phyloP scores from a whole-genome alignment of 805 yeast species.

The Candida gorgasii region DNA sequence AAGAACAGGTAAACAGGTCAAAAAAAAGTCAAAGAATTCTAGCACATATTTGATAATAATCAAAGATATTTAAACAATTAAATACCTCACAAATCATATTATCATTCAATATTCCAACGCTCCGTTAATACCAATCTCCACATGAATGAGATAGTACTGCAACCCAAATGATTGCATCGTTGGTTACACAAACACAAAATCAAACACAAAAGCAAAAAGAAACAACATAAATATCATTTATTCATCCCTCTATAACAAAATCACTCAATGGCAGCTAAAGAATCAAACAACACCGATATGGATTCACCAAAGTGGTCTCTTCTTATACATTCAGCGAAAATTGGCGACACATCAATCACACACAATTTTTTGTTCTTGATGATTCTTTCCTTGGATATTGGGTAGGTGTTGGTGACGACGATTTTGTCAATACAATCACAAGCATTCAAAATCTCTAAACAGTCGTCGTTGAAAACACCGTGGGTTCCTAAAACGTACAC shows the following conservation, averaged over 20 bases:
- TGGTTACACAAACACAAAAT: too few relatives aligned
- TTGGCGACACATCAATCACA: slow-evolving; percentile 90
- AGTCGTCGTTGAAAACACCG: slow-evolving; percentile 87
- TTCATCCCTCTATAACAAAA: slow-evolving; percentile 8
- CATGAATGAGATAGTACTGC: slow-evolving; percentile 43
- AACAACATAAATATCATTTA: slow-evolving; percentile 12
- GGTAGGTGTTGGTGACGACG: slow-evolving; percentile 95
- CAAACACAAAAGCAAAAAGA: too few relatives aligned
- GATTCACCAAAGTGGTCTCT: slow-evolving; percentile 99
- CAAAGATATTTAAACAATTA: too few relatives aligned
- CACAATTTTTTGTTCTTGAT: slow-evolving; percentile 67
- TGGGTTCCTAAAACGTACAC: slow-evolving; percentile 94
- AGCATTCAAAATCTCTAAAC: slow-evolving; percentile 74
- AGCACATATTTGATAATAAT: too few relatives aligned
- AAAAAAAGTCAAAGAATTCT: too few relatives aligned
- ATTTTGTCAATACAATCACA: slow-evolving; percentile 86
- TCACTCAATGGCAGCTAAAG: slow-evolving; percentile 60
- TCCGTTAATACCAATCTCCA: slow-evolving; percentile 51
- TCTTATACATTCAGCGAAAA: slow-evolving; percentile 96
- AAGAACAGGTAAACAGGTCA: too few relatives aligned
- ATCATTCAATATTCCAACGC: slow-evolving; percentile 48
- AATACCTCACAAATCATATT: too few relatives aligned
- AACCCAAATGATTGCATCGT: slow-evolving; percentile 55
- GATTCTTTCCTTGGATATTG: slow-evolving; percentile 66
- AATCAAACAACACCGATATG: slow-evolving; percentile 88